Percentiles rank a stretch among this genome's conserved stretches.
phyloP scores from a whole-genome alignment of 2,329 filamentous ascomycete genomes.

The Fusarium stilboides region DNA sequence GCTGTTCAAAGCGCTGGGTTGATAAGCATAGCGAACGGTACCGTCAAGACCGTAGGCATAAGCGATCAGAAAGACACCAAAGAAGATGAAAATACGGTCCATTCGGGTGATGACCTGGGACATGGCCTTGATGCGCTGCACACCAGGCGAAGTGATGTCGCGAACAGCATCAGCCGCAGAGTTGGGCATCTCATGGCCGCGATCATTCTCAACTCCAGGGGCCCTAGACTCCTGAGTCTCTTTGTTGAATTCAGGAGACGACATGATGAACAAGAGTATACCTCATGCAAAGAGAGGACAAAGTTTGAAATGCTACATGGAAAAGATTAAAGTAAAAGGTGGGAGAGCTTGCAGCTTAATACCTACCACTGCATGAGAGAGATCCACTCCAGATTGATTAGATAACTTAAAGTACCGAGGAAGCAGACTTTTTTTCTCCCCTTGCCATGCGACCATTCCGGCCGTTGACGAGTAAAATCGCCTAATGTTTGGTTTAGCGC shows the following conservation, averaged over 20 bases:
- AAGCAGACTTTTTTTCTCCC: conserved; percentile 2
- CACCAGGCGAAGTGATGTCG: conserved; percentile 65
- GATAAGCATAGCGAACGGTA: conserved; percentile 69
- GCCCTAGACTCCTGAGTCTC: conserved; percentile 17
- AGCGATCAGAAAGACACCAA: conserved; percentile 73
- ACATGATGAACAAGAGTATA: conserved; percentile 13
- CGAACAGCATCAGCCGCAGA: conserved; percentile 48
- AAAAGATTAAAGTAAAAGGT: neutral
- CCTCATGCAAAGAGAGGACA: neutral
- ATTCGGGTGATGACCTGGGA: conserved; percentile 64
- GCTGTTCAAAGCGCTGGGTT: conserved; percentile 67
- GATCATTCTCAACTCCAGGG: conserved; percentile 7
- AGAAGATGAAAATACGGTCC: conserved; percentile 72
- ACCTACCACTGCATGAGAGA: neutral
- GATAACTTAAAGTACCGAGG: conserved; percentile 31
- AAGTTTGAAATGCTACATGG: neutral
- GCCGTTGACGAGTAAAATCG: neutral
- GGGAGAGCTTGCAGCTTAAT: conserved; percentile 14
- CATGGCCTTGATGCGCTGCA: conserved; percentile 72
- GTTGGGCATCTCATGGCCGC: conserved; percentile 10
- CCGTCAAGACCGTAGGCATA: conserved; percentile 76
- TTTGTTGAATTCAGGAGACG: conserved; percentile 12
- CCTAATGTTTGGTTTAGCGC: no score
- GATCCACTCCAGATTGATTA: conserved; percentile 39
- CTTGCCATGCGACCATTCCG: neutral